These are phyloP conservation scores for Monilinia fructicola DNA, from an alignment of 2,329 filamentous ascomycete species.

Conservation along the genomic window DNA sequence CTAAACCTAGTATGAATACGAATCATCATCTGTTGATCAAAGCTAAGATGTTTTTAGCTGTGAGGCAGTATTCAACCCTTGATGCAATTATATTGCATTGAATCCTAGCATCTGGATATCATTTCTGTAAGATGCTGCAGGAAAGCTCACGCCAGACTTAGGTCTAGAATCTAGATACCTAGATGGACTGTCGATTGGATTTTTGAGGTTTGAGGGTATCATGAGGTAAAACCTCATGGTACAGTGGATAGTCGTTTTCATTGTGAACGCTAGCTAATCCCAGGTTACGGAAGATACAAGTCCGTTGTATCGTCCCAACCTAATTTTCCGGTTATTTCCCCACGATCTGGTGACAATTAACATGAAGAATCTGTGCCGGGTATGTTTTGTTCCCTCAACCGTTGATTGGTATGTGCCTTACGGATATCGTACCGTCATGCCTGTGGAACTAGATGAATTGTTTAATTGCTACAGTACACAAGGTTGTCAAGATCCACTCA, in stretches of 20 bases:
- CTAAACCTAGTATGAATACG: too few relatives aligned
- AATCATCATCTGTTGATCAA: background rate
- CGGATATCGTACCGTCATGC: slow-evolving; percentile 21
- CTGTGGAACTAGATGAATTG: slow-evolving; percentile 7
- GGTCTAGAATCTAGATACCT: background rate
- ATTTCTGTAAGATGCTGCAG: too few relatives aligned
- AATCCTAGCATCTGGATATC: too few relatives aligned
- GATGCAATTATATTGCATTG: background rate
- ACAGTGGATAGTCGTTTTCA: too few relatives aligned
- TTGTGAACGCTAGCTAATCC: background rate
- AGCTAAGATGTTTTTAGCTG: background rate
- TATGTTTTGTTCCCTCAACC: background rate
- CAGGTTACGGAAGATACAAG: slow-evolving; percentile 3
- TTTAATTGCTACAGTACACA: background rate
- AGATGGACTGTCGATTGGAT: too few relatives aligned
- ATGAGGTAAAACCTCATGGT: background rate
- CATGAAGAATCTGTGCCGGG: background rate
- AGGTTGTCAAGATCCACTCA: background rate
- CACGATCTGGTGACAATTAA: slow-evolving; percentile 12
- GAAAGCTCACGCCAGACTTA: too few relatives aligned
- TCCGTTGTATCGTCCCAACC: background rate
- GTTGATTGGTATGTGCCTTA: slow-evolving; percentile 1
- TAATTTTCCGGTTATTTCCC: background rate
- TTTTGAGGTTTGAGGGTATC: background rate
- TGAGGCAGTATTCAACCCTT: background rate